A percentile compares a stretch with the other conserved stretches of the same genome.
phyloP scores from a whole-genome alignment of 768 basidiomycete genomes.

The Pleurotus tuoliensis region DNA sequence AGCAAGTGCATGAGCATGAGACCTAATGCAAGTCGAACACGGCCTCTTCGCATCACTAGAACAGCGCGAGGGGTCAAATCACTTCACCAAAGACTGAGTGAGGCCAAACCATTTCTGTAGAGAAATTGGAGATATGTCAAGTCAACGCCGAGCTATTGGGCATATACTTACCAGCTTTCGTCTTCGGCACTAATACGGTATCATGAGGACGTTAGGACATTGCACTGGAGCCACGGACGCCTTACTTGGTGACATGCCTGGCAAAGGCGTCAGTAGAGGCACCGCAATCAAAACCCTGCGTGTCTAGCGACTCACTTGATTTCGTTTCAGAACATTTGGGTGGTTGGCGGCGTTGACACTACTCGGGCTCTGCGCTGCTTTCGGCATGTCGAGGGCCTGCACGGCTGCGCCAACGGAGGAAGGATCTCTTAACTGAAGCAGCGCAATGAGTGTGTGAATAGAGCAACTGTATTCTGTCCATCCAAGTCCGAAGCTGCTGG shows the following conservation, averaged over 20 bases:
- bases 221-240: conserved; percentile 1
- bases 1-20: conserved; percentile 63
- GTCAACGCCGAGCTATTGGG: conserved; percentile 6
- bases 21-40: conserved; percentile 74
- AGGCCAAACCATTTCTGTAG: conserved; percentile 54
- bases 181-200: conserved; percentile 52
- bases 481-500: background rate
- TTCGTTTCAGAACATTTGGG: conserved; percentile 49
- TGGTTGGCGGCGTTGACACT: conserved; percentile 22
- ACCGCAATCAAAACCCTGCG: background rate
- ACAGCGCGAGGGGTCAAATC: background rate
- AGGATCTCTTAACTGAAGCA: background rate
- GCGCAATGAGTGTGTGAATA: conserved; percentile 3
- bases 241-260: conserved; percentile 56
- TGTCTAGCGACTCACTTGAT: conserved; percentile 34
- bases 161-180: conserved; percentile 58
- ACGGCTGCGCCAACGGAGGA: background rate
- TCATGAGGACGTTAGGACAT: no score
- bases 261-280: background rate
- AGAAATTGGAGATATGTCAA: conserved; percentile 9
- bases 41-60: conserved; percentile 70
- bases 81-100: background rate
- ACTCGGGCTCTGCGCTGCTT: conserved; percentile 23
- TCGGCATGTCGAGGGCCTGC: conserved; percentile 33
- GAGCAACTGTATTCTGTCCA: background rate